Evolutionary conservation across 768 basidiomycete species (phyloP), one percentile per base, ranked within the genome.

Genomic region (Omphalotus guepiniiformis): DNA sequence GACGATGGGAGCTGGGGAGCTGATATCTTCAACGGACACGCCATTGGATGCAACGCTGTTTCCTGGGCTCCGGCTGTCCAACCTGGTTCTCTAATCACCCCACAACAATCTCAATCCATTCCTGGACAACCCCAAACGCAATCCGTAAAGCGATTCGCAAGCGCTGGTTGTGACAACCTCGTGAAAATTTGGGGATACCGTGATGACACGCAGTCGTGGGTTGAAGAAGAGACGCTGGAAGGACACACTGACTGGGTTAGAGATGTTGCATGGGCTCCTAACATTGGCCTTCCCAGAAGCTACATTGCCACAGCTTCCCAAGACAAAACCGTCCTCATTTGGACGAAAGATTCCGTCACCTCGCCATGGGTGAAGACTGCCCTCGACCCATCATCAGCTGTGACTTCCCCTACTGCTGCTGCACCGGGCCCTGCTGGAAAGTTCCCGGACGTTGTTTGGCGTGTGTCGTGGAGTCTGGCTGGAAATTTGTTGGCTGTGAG

Each of bases 221-320:
- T 79, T 12, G 90, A 92, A 57, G 94, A 93, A 63, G 93, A 95
- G 58, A 80, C 76, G 0, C 79, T 99, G 19, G 88, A 91, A 41
- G 93, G 92, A 0, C 95, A 99, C 65, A 79, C 86, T 0, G 95
- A 99, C 65, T 99, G 95, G 95, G 94, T 99, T 18, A 78, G 95
- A 39, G 95, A 98, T 62, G 94, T 97, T n/a, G 91, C 95, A 0
- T 98, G 94, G 93, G 94, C 94, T 1, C 95, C 96, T 0, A 96
- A 92, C 55, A 94, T 97, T 53, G 96, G 96, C 0, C 75, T 98
- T 13, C 92, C 95, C 0, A 79, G 93, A 52, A 88, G 85, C 60
- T 97, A 97, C 67, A 91, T 99, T 52, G 96, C 96, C 5, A 94
- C 93, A 2, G 93, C 93, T 0, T 93, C 91, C 0, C 94, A 97